A percentile compares a stretch with the other conserved stretches of the same genome.
phyloP scores from a whole-genome alignment of 2,329 filamentous ascomycete genomes.

The Paracoccidioides lutzii region DNA sequence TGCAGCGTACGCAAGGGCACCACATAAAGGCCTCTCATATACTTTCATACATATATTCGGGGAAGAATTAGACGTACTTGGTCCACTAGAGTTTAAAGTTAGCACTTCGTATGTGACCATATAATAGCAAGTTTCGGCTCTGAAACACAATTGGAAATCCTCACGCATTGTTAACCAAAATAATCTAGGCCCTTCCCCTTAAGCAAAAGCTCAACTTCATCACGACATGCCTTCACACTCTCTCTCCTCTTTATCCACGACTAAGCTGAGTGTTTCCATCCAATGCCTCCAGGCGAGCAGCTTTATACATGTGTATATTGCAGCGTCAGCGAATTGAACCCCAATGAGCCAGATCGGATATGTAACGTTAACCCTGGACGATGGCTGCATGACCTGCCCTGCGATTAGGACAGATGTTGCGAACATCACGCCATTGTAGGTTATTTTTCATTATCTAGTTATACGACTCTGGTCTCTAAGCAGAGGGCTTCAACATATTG shows the following conservation, averaged over 20 bases:
- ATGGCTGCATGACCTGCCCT: conserved; percentile 19
- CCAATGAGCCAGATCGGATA: background rate
- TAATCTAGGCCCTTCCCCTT: conserved; percentile 39
- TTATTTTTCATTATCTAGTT: too few species aligned
- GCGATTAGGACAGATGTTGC: conserved; percentile 28
- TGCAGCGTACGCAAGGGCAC: background rate
- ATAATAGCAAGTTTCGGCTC: too few species aligned
- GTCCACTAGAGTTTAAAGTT: conserved; percentile 9
- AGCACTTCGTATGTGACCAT: background rate
- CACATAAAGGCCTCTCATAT: background rate
- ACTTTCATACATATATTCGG: background rate
- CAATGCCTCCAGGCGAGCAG: conserved; percentile 44
- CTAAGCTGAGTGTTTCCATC: conserved; percentile 45
- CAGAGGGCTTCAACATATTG: too few species aligned
- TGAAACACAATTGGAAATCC: conserved; percentile 5
- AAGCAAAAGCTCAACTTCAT: conserved; percentile 35
- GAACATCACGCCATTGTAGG: too few species aligned
- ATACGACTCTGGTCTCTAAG: too few species aligned
- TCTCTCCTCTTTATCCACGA: conserved; percentile 40
- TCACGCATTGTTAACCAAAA: conserved; percentile 45
- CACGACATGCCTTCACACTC: conserved; percentile 37
- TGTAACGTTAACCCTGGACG: background rate
- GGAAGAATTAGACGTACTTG: conserved; percentile 5
- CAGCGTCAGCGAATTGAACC: background rate
- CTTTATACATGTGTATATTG: conserved; percentile 15